A percentile compares a stretch with the other conserved stretches of the same genome.
phyloP scores from a whole-genome alignment of 1,284 basidiomycete genomes.

The Microbotryum saponariae region DNA sequence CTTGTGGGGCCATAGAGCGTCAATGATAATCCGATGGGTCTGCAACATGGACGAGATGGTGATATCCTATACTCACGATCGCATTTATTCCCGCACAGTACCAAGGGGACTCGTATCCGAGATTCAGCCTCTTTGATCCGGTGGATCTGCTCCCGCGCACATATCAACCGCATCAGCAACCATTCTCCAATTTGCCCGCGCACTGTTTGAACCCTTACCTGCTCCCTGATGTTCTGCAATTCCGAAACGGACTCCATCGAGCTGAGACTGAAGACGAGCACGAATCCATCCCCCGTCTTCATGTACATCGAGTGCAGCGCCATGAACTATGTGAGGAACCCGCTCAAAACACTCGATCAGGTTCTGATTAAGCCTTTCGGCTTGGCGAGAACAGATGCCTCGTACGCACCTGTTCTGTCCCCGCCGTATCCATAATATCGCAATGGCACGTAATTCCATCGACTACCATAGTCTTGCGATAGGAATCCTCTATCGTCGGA shows the following conservation, averaged over 20 bases:
- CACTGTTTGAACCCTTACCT: neutral
- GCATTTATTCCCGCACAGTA: conserved; percentile 80
- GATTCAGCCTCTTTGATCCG: conserved; percentile 52
- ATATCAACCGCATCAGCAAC: too few species aligned
- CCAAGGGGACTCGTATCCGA: conserved; percentile 53
- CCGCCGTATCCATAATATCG: conserved; percentile 81
- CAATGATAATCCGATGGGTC: too few species aligned
- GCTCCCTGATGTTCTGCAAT: conserved; percentile 51
- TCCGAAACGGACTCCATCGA: conserved; percentile 68
- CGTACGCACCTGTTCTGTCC: conserved; percentile 59
- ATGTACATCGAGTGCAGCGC: conserved; percentile 39
- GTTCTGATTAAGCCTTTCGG: neutral
- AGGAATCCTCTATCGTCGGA: conserved; percentile 43
- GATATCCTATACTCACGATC: conserved; percentile 45
- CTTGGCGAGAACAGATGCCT: neutral
- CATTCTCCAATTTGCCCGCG: too few species aligned
- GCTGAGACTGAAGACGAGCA: conserved; percentile 74
- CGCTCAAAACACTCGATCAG: neutral
- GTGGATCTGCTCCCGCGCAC: conserved; percentile 50
- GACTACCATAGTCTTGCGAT: conserved; percentile 42
- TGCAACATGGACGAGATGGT: too few species aligned
- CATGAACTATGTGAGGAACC: conserved; percentile 32
- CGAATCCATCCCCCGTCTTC: conserved; percentile 57
- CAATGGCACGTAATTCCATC: conserved; percentile 49
- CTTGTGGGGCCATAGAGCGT: too few species aligned